phyloP scores from a whole-genome alignment of 2,329 filamentous ascomycete species.

The Xylariaceae sp. region DNA sequence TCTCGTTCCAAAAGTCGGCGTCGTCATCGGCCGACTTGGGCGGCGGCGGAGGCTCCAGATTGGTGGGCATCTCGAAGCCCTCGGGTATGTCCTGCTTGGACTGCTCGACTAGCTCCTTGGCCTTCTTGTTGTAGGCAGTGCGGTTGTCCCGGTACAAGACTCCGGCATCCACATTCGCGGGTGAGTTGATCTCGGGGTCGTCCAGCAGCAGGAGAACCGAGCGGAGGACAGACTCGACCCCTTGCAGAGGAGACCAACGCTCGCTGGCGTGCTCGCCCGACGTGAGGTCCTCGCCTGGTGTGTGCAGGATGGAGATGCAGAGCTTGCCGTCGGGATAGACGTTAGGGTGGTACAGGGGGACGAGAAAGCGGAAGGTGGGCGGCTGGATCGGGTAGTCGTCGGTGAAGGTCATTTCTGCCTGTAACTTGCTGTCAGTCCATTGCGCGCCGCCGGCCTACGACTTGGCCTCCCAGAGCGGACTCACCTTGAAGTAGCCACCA shows the following conservation, averaged over 20 bases:
- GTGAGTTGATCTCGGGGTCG: conserved; percentile 86
- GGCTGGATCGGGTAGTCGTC: conserved; percentile 84
- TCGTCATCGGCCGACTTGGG: conserved; percentile 62
- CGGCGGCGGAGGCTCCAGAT: conserved; percentile 51
- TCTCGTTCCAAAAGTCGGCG: conserved; percentile 75
- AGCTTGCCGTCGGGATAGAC: conserved; percentile 85
- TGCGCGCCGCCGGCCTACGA: neutral
- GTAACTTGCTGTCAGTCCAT: no score
- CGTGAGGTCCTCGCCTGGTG: conserved; percentile 84
- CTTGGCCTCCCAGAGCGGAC: conserved; percentile 4
- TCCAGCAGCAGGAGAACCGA: conserved; percentile 88
- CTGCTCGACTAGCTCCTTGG: conserved; percentile 60
- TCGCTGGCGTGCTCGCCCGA: conserved; percentile 86
- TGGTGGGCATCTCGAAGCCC: conserved; percentile 76
- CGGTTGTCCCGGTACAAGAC: conserved; percentile 74
- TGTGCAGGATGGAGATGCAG: conserved; percentile 94
- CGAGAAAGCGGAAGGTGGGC: conserved; percentile 77
- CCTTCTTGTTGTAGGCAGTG: conserved; percentile 60
- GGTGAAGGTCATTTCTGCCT: conserved; percentile 81
- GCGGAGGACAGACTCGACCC: conserved; percentile 89
- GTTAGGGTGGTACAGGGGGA: conserved; percentile 83
- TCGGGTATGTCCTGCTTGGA: conserved; percentile 74
- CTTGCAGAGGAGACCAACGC: conserved; percentile 89
- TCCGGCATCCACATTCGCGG: conserved; percentile 89
- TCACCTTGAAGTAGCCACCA: conserved; percentile 78